A percentile compares a stretch with the other conserved stretches of the same genome.
Conservation (phyloP, 2,329 filamentous ascomycete species). For the Hymenoscyphus salicellus region DNA sequence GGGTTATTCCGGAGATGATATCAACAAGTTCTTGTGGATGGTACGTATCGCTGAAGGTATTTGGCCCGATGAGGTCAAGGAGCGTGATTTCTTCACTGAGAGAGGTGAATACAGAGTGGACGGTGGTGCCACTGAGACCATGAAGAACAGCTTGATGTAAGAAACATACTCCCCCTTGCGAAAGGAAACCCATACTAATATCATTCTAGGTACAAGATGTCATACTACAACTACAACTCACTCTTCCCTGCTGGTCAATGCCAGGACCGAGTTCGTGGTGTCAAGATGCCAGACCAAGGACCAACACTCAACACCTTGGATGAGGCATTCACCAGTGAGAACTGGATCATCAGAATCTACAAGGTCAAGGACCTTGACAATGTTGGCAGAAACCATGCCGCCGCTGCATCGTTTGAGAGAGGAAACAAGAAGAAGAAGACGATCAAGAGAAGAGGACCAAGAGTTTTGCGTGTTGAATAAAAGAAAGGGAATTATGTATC, state of each 20-base stretch:
- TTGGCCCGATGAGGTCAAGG: slow-evolving; percentile 98
- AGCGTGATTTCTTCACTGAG: slow-evolving; percentile 91
- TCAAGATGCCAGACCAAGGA: slow-evolving; percentile 75
- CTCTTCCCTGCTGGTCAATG: slow-evolving; percentile 92
- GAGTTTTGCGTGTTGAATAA: slow-evolving; percentile 70
- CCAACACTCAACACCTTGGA: slow-evolving; percentile 86
- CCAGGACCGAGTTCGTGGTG: slow-evolving; percentile 81
- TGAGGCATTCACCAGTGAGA: slow-evolving; percentile 97
- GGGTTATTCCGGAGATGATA: slow-evolving; percentile 96
- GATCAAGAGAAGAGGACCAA: slow-evolving; percentile 67
- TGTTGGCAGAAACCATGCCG: slow-evolving; percentile 80
- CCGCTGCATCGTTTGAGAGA: slow-evolving; percentile 67
- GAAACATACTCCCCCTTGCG: slow-evolving; percentile 37
- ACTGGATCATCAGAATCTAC: slow-evolving; percentile 99
- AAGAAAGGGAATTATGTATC: slow-evolving; percentile 29
- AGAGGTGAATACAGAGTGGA: slow-evolving; percentile 95
- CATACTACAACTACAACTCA: slow-evolving; percentile 93
- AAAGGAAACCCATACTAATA: slow-evolving; percentile 25
- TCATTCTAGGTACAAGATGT: slow-evolving; percentile 92
- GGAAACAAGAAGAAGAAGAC: slow-evolving; percentile 82
- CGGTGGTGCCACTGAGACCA: slow-evolving; percentile 86
- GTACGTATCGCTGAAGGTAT: slow-evolving; percentile 98
- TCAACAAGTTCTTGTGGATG: slow-evolving; percentile 99
- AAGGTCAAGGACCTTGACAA: slow-evolving; percentile 99
- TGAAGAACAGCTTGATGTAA: slow-evolving; percentile 99